phyloP scores from a whole-genome alignment of 2,329 filamentous ascomycete genomes.

The Emydomyces testavorans region DNA sequence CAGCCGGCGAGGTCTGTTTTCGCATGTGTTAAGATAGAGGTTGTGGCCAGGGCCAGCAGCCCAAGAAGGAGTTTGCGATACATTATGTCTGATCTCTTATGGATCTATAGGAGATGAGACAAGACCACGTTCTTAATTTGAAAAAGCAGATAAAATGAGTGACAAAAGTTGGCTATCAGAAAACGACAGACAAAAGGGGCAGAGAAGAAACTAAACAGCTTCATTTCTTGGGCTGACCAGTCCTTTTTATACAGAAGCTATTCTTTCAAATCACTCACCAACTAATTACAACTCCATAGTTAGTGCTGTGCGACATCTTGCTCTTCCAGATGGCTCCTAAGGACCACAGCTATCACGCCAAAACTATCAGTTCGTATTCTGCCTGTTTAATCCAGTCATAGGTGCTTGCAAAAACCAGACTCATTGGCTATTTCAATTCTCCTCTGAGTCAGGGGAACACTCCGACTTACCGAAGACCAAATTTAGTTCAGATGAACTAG shows the following conservation, averaged over 20 bases:
- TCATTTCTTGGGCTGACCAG: not conserved
- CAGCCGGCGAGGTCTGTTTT: constrained; percentile 10
- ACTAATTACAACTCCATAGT: no score
- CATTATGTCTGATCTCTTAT: not conserved
- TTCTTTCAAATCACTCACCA: not conserved
- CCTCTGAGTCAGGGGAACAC: no score
- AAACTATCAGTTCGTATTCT: no score
- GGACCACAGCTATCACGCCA: no score
- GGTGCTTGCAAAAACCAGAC: no score
- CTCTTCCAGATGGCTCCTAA: no score
- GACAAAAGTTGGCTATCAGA: not conserved
- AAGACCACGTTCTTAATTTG: no score
- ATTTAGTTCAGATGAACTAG: no score
- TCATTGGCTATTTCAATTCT: no score
- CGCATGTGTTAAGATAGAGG: not conserved
- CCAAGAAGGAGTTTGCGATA: constrained; percentile 1
- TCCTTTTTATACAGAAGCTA: not conserved
- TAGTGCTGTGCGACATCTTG: no score
- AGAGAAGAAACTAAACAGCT: not conserved
- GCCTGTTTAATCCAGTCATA: no score
- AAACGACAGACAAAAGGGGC: not conserved
- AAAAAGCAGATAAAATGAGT: not conserved
- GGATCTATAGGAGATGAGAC: not conserved
- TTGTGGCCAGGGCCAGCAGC: not conserved
- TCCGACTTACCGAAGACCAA: no score